phyloP scores from a whole-genome alignment of 768 basidiomycete species.

The Lyophyllum decastes region DNA sequence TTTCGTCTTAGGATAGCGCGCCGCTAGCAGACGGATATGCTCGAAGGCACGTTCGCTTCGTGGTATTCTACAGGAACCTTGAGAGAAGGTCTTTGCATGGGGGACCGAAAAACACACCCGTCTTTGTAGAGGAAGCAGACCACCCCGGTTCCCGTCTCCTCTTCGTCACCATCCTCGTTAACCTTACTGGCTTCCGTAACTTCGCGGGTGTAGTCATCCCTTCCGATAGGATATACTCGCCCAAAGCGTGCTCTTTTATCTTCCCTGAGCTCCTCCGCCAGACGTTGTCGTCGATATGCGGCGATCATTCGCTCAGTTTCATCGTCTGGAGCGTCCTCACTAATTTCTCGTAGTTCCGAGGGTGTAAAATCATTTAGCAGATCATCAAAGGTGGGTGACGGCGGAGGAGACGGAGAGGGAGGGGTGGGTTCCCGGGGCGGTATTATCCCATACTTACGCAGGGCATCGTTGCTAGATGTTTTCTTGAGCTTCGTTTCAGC shows the following conservation, averaged over 20 bases:
- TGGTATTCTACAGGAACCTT: slow-evolving; percentile 55
- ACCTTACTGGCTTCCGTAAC: slow-evolving; percentile 90
- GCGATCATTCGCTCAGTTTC: slow-evolving; percentile 76
- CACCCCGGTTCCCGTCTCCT: slow-evolving; percentile 83
- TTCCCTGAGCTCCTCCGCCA: slow-evolving; percentile 61
- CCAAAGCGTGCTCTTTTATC: slow-evolving; percentile 76
- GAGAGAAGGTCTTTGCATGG: neutral
- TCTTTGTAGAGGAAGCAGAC: slow-evolving; percentile 96
- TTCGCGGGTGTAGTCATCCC: slow-evolving; percentile 93
- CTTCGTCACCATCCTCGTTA: slow-evolving; percentile 63
- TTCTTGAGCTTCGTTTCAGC: neutral
- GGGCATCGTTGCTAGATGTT: slow-evolving; percentile 80
- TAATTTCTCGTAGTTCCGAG: slow-evolving; percentile 65
- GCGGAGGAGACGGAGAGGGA: slow-evolving; percentile 78
- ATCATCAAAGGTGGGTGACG: slow-evolving; percentile 71
- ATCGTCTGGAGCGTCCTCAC: slow-evolving; percentile 74
- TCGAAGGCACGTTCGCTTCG: slow-evolving; percentile 75
- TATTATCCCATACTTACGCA: slow-evolving; percentile 90
- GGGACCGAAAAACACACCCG: slow-evolving; percentile 53
- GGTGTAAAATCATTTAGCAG: slow-evolving; percentile 63
- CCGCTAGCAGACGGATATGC: slow-evolving; percentile 73
- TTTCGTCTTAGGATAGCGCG: slow-evolving; percentile 88
- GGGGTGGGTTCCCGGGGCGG: slow-evolving; percentile 72
- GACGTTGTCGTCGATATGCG: slow-evolving; percentile 60
- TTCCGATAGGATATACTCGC: slow-evolving; percentile 80